These are phyloP conservation scores for Pelomyxa schiedti DNA, from an alignment of 78 protist genomes.

Conservation along the genomic window DNA sequence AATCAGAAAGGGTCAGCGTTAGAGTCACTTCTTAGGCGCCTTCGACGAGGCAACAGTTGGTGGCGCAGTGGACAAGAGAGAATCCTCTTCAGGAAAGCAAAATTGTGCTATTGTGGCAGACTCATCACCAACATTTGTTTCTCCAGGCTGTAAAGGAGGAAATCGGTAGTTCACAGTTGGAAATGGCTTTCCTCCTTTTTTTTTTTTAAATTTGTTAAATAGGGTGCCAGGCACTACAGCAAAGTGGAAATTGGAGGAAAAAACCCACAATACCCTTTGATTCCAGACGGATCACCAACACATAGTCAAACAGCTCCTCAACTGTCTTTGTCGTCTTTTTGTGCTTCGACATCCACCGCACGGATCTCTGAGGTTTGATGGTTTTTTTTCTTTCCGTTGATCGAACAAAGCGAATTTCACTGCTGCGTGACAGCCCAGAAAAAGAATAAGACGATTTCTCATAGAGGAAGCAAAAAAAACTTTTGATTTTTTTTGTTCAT, in stretches of 20 bases:
- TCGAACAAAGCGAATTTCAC: too few species aligned
- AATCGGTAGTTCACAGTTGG: not conserved
- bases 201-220: not conserved
- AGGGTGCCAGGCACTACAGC: not conserved
- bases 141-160: not conserved
- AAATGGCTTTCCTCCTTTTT: not conserved
- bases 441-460: too few species aligned
- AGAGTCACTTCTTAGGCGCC: too few species aligned
- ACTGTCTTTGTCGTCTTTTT: too few species aligned
- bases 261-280: not conserved
- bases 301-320: not conserved
- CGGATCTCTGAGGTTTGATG: too few species aligned
- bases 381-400: too few species aligned
- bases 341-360: too few species aligned
- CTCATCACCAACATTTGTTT: not conserved
- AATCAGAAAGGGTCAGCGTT: not conserved
- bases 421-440: too few species aligned
- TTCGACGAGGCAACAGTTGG: not conserved
- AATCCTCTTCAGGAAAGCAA: not conserved
- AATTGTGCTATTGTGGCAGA: not conserved
- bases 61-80: not conserved
- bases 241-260: too few species aligned
- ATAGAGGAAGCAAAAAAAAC: too few species aligned
- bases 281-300: not conserved
- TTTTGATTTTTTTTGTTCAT: too few species aligned